Evolutionary conservation across 768 basidiomycete genomes (phyloP), one percentile per base, ranked within the genome.

Genomic region (Mrakia hoshinonis): DNA sequence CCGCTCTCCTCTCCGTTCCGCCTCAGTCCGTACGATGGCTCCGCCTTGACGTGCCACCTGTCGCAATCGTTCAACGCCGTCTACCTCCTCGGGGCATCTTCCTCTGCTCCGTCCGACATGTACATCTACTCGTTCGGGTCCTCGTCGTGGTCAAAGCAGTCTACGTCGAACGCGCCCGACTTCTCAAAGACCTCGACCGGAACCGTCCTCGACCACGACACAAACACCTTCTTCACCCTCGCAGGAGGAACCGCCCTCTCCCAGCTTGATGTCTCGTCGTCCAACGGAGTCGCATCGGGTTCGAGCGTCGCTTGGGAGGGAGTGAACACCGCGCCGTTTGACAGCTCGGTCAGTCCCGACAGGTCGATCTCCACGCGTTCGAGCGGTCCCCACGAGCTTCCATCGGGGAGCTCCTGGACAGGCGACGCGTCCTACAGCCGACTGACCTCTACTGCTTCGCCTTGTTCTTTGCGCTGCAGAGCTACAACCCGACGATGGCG

Each of bases 151-250:
- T 85, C 89, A 3, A 88, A 84, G 2, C 93, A 97, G 77, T 74
- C 82, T 2, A 84, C 80, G 15, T 48, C 63, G 3, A 74, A 74
- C 24, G 74, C 75, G 10, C 80, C 80, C 1, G 86, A 92, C 78
- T 84, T 86, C 4, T 79, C 83, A 15, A 72, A 72, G 2, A 84
- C 85, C 24, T 88, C 87, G 76, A 83, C 82, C 1, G 70, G 76
- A 34, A 85, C 89, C 34, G 87, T 95, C 73, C 84, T 97, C 43
- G 93, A 97, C 81, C 93, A 95, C 74, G 93, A 97, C 79, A 97
- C 93, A 63, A 93, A 95, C 73, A 86, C 88, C 72, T 88, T 96
- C 81, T 93, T 88, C 89, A 78, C 74, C 83, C 63, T 77, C 20
- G 73, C 75, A 1, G 31, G 47, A 9, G 70, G 47, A 29, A 36